Percentiles rank a stretch among this genome's conserved stretches.
Evolutionary conservation across 163 green algal species (phyloP).

Genomic region (Volvox carteri): DNA sequence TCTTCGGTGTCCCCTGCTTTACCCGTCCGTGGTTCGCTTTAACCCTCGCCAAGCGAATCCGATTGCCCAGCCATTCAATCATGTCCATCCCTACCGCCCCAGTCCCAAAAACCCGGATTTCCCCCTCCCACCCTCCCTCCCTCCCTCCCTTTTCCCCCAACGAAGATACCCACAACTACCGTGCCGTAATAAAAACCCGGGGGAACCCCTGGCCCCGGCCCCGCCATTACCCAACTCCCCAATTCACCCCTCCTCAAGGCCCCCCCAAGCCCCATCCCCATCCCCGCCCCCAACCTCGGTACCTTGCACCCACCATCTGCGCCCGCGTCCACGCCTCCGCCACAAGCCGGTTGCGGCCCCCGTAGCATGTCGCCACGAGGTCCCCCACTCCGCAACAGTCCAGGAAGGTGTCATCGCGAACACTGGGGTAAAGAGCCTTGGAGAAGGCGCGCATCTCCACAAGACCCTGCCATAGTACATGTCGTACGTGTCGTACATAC

Average conservation of each 20-base stretch:
- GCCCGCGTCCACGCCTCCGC: constrained; percentile 71
- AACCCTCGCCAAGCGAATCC: too few species aligned
- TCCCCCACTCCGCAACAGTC: constrained; percentile 84
- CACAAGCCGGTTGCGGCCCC: constrained; percentile 83
- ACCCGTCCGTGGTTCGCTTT: too few species aligned
- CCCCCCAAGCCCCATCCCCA: too few species aligned
- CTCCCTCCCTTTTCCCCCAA: background rate
- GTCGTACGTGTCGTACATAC: too few species aligned
- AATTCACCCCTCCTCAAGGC: too few species aligned
- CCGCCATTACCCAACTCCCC: too few species aligned
- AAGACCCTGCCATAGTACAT: constrained; percentile 66
- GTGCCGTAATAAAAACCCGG: too few species aligned
- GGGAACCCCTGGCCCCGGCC: too few species aligned
- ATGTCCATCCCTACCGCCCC: too few species aligned
- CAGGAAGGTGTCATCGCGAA: constrained; percentile 81
- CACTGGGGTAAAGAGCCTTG: constrained; percentile 72
- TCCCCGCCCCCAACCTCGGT: background rate
- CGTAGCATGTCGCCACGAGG: constrained; percentile 87
- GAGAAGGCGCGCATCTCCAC: constrained; percentile 80
- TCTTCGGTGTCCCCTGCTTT: too few species aligned
- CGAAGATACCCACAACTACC: background rate
- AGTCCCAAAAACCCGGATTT: too few species aligned
- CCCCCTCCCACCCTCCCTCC: background rate
- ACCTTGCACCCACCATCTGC: constrained; percentile 45
- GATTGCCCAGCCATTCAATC: too few species aligned